Conservation (phyloP, 108 stramenopile species). For the Cylindrotheca fusiformis region DNA sequence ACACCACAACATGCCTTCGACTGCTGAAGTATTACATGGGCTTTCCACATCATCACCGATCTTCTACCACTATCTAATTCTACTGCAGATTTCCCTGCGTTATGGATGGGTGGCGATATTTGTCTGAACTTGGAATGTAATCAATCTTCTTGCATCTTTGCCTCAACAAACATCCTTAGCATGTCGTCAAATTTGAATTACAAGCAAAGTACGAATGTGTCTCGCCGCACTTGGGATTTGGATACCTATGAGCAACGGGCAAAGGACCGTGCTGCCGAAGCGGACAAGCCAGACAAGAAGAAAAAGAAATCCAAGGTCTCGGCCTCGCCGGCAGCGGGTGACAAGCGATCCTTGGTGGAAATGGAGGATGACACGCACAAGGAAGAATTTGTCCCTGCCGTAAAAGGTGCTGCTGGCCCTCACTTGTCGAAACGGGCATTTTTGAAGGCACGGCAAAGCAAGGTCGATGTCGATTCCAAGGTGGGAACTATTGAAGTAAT, state of each 20-base stretch:
- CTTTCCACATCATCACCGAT: too few species aligned
- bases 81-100: too few species aligned
- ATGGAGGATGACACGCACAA: constrained; percentile 27
- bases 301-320: not conserved
- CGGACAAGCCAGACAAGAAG: constrained; percentile 4
- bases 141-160: too few species aligned
- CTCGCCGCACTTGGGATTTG: constrained; percentile 92
- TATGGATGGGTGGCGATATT: too few species aligned
- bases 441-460: constrained; percentile 76
- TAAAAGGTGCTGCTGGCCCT: constrained; percentile 73
- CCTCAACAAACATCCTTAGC: too few species aligned
- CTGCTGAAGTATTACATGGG: too few species aligned
- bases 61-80: too few species aligned
- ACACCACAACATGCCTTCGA: too few species aligned
- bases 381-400: constrained; percentile 91
- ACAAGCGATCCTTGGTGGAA: not conserved
- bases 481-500: constrained; percentile 90
- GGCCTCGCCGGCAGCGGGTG: not conserved
- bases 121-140: too few species aligned
- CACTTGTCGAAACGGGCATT: constrained; percentile 87
- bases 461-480: constrained; percentile 77
- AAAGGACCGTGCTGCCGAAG: constrained; percentile 55
- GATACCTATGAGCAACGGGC: constrained; percentile 86
- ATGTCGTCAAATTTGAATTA: constrained; percentile 54
- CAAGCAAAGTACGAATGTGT: constrained; percentile 75